Percentiles rank a stretch among this genome's conserved stretches.
phyloP scores from a whole-genome alignment of 345 rosid species.

The Brassica napus region Da-Ae NC_063447.1:56023001-56023500 shows the following conservation, averaged over 20 bases:
- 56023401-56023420: too few species aligned
- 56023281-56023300: conserved; percentile 55
- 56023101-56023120: conserved; percentile 82
- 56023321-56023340: neutral
- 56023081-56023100: conserved; percentile 87
- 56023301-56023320: conserved; percentile 13
- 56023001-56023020: conserved; percentile 53
- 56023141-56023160: conserved; percentile 63
- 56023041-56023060: conserved; percentile 13
- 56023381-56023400: too few species aligned
- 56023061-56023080: conserved; percentile 12
- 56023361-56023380: too few species aligned
- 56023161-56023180: conserved; percentile 26
- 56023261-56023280: conserved; percentile 44
- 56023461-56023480: too few species aligned
- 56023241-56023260: conserved; percentile 59
- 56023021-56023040: conserved; percentile 21
- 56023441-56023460: too few species aligned
- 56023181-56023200: neutral
- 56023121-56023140: conserved; percentile 82
- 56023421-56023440: too few species aligned
- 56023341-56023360: too few species aligned
- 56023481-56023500: too few species aligned
- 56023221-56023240: conserved; percentile 68
- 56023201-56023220: conserved; percentile 9